Base-by-base conservation (phyloP, 345 rosid genomes). In the Lumnitzera racemosa region DNA sequence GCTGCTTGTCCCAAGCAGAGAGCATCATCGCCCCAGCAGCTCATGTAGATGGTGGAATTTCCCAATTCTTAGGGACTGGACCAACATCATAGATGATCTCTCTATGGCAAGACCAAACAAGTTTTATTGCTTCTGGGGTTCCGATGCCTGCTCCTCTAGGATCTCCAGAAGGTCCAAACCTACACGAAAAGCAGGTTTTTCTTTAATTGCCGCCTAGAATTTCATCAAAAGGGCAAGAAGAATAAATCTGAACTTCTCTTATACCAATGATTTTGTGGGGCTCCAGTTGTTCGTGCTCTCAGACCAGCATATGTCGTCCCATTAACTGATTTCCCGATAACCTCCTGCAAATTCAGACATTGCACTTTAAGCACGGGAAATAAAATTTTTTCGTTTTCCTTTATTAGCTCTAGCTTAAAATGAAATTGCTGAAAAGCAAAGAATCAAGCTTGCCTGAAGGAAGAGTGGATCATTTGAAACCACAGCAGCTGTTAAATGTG, bases 111-210 rank as follows among this genome's bases (percentile, higher is more conserved):
- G 97, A 94, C 99, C 97, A 94, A 5, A 94, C 97, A 2, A 90
- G 85, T 81, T 81, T 90, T 81, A 94, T 90, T 3, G 99, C 99
- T 61, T 94, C 99, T 0, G 99, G 97, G 16, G 96, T 90, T 53
- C 97, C 99, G 46, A 94, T 94, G 51, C 99, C 99, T 0, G 99
- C 99, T 46, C 99, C 97, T 76, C 97, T 81, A 0, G 99, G 99
- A 73, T 94, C 99, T 36, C 99, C 99, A 1, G 97, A 87, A 0
- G 97, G 99, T 69, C 99, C 99, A 75, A 94, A 94, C 97, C 98
- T 91, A 73, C 27, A 51, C 23, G 29, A 41, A 55, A 53, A n/a
- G 43, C 57, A n/a, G 31, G 14, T 24, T n/a, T 55, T 36, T 36
- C 43, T 36, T 36, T 36, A 5, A 36, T 4, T 1, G 10, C 7